These are phyloP conservation scores for Raffaelea albimanens DNA, from an alignment of 2,329 filamentous ascomycete species.

Conservation along the genomic window DNA sequence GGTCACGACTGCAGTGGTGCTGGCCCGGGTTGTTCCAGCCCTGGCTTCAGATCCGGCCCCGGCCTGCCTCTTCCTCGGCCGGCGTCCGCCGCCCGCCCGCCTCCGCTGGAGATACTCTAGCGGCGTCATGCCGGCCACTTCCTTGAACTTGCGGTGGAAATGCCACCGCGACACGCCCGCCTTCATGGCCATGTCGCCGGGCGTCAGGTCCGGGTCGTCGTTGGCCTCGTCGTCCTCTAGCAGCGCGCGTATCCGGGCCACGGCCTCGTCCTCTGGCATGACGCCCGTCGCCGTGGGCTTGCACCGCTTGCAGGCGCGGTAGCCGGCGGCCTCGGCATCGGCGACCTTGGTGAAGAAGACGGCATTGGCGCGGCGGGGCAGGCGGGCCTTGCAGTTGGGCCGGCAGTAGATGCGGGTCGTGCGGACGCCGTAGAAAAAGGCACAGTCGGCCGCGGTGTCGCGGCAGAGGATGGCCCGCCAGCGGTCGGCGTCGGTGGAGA, in stretches of 20 bases:
- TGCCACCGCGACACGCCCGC: constrained; percentile 47
- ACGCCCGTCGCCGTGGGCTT: constrained; percentile 28
- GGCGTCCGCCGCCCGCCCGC: no score
- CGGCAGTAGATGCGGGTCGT: constrained; percentile 48
- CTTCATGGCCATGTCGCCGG: constrained; percentile 33
- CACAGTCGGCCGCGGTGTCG: constrained; percentile 25
- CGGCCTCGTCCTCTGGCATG: constrained; percentile 34
- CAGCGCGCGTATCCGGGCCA: constrained; percentile 27
- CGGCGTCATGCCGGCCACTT: constrained; percentile 39
- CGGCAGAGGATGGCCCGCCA: constrained; percentile 27
- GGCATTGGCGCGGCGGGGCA: constrained; percentile 52
- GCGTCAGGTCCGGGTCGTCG: constrained; percentile 9
- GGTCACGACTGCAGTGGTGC: no score
- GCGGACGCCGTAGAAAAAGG: constrained; percentile 33
- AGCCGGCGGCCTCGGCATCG: constrained; percentile 38
- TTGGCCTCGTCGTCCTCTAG: constrained; percentile 14
- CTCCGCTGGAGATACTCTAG: constrained; percentile 19
- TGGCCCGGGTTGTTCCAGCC: no score
- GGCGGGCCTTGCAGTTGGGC: constrained; percentile 49
- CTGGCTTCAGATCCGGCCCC: no score
- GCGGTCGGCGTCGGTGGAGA: constrained; percentile 17
- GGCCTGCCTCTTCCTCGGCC: no score
- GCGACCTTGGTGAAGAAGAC: constrained; percentile 37
- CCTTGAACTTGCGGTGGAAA: constrained; percentile 50
- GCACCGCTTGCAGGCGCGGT: constrained; percentile 49